A percentile compares a stretch with the other conserved stretches of the same genome.
phyloP scores from a whole-genome alignment of 2,329 filamentous ascomycete species.

The Aspergillus uvarum region DNA sequence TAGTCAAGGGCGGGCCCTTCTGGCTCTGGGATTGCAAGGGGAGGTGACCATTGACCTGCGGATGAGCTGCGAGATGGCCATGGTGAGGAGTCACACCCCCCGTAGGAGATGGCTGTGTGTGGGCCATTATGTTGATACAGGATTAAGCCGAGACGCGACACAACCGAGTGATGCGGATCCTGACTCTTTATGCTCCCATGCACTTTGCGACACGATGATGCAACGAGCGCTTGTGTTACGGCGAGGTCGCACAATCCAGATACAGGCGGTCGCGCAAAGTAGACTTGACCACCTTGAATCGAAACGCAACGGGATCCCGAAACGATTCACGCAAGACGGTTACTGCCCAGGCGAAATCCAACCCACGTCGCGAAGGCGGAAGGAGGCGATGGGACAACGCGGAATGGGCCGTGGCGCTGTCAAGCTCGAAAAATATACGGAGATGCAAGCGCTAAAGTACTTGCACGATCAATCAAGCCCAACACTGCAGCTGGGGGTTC shows the following conservation, averaged over 20 bases:
- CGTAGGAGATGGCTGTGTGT: constrained; percentile 77
- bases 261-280: constrained; percentile 16
- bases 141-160: constrained; percentile 9
- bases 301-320: constrained; percentile 12
- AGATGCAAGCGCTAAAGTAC: constrained; percentile 2
- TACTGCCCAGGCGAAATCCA: not conserved
- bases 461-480: constrained; percentile 1
- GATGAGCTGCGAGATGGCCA: constrained; percentile 37
- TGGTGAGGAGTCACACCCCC: constrained; percentile 69
- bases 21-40: constrained; percentile 53
- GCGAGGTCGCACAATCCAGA: constrained; percentile 20
- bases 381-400: not conserved
- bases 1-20: constrained; percentile 59
- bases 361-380: not conserved
- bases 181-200: constrained; percentile 14
- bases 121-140: constrained; percentile 58
- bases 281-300: constrained; percentile 12
- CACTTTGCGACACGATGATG: constrained; percentile 36
- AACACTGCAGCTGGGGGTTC: not conserved
- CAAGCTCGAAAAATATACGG: not conserved
- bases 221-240: constrained; percentile 26
- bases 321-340: constrained; percentile 5
- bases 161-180: constrained; percentile 9
- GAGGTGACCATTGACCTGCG: constrained; percentile 54
- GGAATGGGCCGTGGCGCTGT: not conserved